Base-by-base conservation (phyloP, 495 filamentous ascomycete genomes). In the Lasiosphaeris hirsuta region DNA sequence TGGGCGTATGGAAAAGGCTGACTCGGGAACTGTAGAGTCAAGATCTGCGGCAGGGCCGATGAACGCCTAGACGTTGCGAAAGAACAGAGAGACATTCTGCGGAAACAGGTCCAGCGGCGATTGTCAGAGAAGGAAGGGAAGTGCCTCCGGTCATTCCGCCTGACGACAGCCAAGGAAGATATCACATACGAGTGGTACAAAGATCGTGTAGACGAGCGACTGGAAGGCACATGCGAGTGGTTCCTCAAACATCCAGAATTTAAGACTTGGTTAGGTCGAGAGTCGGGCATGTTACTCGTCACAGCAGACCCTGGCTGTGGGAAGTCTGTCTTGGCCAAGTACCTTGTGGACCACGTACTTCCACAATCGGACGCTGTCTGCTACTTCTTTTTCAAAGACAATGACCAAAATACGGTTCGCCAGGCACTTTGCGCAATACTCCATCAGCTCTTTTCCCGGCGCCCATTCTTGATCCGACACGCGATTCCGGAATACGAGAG, bases 361-460 rank as follows among this genome's bases (percentile, higher is more conserved):
- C 59, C 47, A 10, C 57, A 13, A 9, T 64, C 58, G 0, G 48
- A 51, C 36, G 69, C 69, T 0, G 67, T 58, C 4, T 81, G 78
- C 51, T 82, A 79, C 61, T 85, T 84, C 67, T 84, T 84, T 62
- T 84, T 86, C 68, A 83, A 83, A 51, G 79, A 83, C 39, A 73
- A 66, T 9, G 71, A 80, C 18, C 77, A 81, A 48, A 80, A 66
- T 45, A 77, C 47, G 4, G 45, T 65, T 5, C 45, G 57, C 11
- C 71, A 60, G 36, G 79, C 80, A 1, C 57, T 83, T 0, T 72
- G 70, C 33, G 70, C 71, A 7, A 54, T 85, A 6, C 56, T 84
- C 18, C 78, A 76, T 54, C 78, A 84, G 59, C 54, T 84, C 6
- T 76, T 81, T 54, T 49, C 50, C 0, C 45, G 62, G 23, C 63